phyloP scores from a whole-genome alignment of 2,329 filamentous ascomycete species.

The Fusarium sp. region DNA sequence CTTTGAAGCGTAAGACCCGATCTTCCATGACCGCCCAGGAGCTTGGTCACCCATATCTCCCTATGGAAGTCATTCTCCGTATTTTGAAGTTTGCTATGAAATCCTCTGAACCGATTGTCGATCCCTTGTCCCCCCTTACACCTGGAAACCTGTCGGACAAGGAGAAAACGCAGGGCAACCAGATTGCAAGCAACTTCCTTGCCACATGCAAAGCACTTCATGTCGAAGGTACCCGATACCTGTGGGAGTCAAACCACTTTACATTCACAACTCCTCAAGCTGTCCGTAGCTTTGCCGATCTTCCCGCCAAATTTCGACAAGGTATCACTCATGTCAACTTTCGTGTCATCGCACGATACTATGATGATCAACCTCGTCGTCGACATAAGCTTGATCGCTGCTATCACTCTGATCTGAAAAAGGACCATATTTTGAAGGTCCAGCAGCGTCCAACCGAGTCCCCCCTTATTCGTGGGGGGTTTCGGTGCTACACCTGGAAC shows the following conservation, averaged over 20 bases:
- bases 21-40: constrained; percentile 50
- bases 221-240: constrained; percentile 61
- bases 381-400: constrained; percentile 58
- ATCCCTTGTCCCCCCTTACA: constrained; percentile 63
- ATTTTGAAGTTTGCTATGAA: constrained; percentile 66
- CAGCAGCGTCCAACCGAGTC: constrained; percentile 60
- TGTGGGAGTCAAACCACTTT: constrained; percentile 68
- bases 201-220: constrained; percentile 64
- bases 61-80: constrained; percentile 65
- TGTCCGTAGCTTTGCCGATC: constrained; percentile 63
- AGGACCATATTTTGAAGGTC: constrained; percentile 58
- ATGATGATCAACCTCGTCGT: constrained; percentile 61
- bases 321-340: constrained; percentile 62
- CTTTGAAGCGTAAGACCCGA: constrained; percentile 52
- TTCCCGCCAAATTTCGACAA: constrained; percentile 59
- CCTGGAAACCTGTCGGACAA: constrained; percentile 59
- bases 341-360: constrained; percentile 68
- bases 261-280: constrained; percentile 66
- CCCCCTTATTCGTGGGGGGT: constrained; percentile 63
- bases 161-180: constrained; percentile 60
- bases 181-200: constrained; percentile 67
- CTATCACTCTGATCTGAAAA: constrained; percentile 61
- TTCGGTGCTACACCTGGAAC: constrained; percentile 67
- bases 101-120: constrained; percentile 64
- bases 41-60: constrained; percentile 58